Conservation (phyloP, 495 filamentous ascomycete species). For the Penicillium ucsense region DNA sequence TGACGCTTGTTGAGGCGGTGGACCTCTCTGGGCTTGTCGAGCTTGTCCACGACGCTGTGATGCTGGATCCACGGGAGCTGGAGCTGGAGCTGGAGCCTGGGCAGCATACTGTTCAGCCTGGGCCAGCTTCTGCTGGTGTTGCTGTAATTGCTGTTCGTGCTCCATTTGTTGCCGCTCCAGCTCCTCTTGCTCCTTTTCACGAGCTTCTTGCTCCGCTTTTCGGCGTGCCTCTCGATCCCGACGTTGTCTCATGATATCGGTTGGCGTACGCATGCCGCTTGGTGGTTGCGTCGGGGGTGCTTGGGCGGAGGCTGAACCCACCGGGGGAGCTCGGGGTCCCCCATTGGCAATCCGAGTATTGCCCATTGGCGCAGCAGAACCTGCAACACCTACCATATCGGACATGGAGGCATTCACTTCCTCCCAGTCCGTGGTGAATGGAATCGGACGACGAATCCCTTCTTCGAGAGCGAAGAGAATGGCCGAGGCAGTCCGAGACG, state of each 20-base stretch:
- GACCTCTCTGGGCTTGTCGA: constrained; percentile 16
- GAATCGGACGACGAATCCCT: constrained; percentile 71
- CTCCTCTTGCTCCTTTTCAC: constrained; percentile 40
- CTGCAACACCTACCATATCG: constrained; percentile 56
- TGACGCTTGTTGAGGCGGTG: constrained; percentile 18
- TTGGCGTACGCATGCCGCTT: constrained; percentile 46
- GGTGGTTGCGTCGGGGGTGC: constrained; percentile 35
- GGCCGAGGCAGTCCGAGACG: constrained; percentile 59
- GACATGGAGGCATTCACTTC: constrained; percentile 96
- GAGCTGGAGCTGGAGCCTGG: constrained; percentile 52
- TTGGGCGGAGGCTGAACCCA: constrained; percentile 26
- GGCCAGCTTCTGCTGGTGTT: constrained; percentile 32
- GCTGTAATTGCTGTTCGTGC: constrained; percentile 45
- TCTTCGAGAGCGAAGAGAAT: constrained; percentile 89
- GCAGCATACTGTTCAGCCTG: constrained; percentile 35
- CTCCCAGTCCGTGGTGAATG: constrained; percentile 72
- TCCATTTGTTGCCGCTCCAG: constrained; percentile 45
- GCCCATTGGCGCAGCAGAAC: constrained; percentile 24
- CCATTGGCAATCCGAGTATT: constrained; percentile 43
- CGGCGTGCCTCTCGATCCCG: constrained; percentile 55
- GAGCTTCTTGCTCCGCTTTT: constrained; percentile 49
- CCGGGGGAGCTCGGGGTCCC: constrained; percentile 32
- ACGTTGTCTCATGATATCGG: constrained; percentile 69
- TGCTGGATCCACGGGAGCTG: constrained; percentile 43
- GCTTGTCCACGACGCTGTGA: constrained; percentile 32